Base-by-base conservation (phyloP, 2,329 filamentous ascomycete genomes). In the Stachybotrys chlorohalonatus region DNA sequence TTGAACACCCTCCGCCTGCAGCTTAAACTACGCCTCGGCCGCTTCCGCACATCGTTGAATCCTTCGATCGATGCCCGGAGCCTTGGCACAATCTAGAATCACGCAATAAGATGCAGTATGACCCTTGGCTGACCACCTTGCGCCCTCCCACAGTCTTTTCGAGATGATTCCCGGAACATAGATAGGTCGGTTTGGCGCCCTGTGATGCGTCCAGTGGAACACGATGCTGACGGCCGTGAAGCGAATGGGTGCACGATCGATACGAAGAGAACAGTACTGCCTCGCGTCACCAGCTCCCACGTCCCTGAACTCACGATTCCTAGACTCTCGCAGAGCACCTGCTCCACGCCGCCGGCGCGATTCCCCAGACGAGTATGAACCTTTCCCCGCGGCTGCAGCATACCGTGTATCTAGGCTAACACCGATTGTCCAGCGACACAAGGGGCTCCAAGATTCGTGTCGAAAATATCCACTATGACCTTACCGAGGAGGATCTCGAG, bases 161-260 rank as follows among this genome's bases (percentile, higher is more conserved):
- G 78, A 71, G 78, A 81, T 60, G 83, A 87, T 57, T 76, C 78
- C 58, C 79, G 83, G 72, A 85, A 86, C 69, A 75, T 90, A 64
- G 86, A 90, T 70, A 83, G 82, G 87, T 90, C 71, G 58, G 82
- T 74, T 51, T 9, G 17, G 36, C 9, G 49, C 8, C 16, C 11
- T 9, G 17, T 13, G n/a, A 8, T 24, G 46, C 17, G 2, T 47
- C 17, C 46, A 45, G 11, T 16, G 9, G 46, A 11, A 9, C 15
- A 47, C 17, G 15, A 47, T 16, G 46, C 16, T 47, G n/a, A 47
- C n/a, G 46, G 16, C 8, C 30, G 56, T 53, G 30, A 59, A 90
- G 90, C 67, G 91, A 95, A 77, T 96, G 92, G 92, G 90, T 96
- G 63, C 92, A 96, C 70, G 90, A 95, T 74, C 89, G 85, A 68